Evolutionary conservation across 495 filamentous ascomycete genomes (phyloP), one percentile per base, ranked within the genome.

Genomic region (Aspergillus haitiensis): DNA sequence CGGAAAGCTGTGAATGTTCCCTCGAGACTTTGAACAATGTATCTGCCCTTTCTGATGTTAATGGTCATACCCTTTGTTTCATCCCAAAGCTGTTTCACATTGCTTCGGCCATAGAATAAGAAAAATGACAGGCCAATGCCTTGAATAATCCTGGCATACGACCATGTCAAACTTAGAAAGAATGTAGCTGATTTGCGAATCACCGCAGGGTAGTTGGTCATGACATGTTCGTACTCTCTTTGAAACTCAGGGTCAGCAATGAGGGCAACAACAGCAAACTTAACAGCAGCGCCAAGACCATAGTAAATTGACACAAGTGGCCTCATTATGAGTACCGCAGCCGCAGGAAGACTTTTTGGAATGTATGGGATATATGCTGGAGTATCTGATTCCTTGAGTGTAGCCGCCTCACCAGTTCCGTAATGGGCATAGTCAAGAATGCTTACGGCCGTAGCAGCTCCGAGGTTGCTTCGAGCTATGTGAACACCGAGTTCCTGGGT

Each of bases 171-270:
- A 61, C 76, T 84, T 32, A 85, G 64, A 0, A 70, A 7, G 33
- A 74, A 70, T 0, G 74, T 70, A 10, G 59, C 56, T 5, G 81
- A 76, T 27, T 74, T 73, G 12, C 75, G 77, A 11, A 81, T 46
- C 34, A 76, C 16, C 8, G 61, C 42, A 6, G 72, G 72, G 27
- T 70, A 69, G 5, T 48, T 35, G 37, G 65, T 60, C n/a, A 79
- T 68, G 42, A 80, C 73, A 65, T 79, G 80, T 11, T 82, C 70
- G 51, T 85, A 72, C 52, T 86, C 83, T 49, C 83, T 69, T 59
- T 86, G 83, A 63, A 82, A 84, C 58, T 86, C 83, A 7, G 79
- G 76, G 64, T 86, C 83, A 8, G 82, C 83, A 31, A 84, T 70
- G 15, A 81, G 54, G 21, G 83, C 77, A 52, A 84, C 72, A 7